A percentile compares a stretch with the other conserved stretches of the same genome.
Conservation (phyloP, 73 alveolate genomes). For the Paramecium sonneborni region DNA sequence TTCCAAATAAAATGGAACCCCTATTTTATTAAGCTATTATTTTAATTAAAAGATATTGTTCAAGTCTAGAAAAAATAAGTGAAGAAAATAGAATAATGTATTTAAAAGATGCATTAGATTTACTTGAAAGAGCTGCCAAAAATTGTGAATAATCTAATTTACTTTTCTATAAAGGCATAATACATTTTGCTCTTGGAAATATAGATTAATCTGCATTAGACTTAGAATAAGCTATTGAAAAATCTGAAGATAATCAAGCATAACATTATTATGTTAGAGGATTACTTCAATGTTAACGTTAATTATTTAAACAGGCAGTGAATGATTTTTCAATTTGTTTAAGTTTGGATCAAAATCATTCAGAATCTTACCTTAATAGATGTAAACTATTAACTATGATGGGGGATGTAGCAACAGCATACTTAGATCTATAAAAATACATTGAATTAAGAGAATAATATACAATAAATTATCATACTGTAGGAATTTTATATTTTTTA, state of each 20-base stretch:
- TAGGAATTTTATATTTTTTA: conserved; percentile 23
- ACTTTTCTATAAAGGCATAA: conserved; percentile 18
- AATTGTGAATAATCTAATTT: conserved; percentile 12
- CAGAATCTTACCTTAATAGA: conserved; percentile 41
- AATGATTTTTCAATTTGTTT: conserved; percentile 58
- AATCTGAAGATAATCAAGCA: conserved; percentile 55
- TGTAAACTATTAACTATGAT: not conserved
- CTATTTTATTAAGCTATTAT: conserved; percentile 36
- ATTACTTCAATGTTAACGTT: not conserved
- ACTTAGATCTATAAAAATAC: not conserved
- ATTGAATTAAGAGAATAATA: not conserved
- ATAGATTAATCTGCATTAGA: not conserved
- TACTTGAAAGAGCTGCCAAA: not conserved
- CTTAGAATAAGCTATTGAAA: conserved; percentile 54
- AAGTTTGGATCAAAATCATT: not conserved
- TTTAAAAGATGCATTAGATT: conserved; percentile 28
- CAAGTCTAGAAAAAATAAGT: not conserved
- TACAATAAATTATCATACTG: not conserved
- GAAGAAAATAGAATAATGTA: not conserved
- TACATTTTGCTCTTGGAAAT: conserved; percentile 38
- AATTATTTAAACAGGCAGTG: conserved; percentile 45
- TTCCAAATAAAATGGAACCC: conserved; percentile 61
- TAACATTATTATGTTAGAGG: conserved; percentile 58
- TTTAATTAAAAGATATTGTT: conserved; percentile 9
- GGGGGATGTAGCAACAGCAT: conserved; percentile 8